Conservation (phyloP, 2,329 filamentous ascomycete species). For the Colletotrichum shisoi region DNA sequence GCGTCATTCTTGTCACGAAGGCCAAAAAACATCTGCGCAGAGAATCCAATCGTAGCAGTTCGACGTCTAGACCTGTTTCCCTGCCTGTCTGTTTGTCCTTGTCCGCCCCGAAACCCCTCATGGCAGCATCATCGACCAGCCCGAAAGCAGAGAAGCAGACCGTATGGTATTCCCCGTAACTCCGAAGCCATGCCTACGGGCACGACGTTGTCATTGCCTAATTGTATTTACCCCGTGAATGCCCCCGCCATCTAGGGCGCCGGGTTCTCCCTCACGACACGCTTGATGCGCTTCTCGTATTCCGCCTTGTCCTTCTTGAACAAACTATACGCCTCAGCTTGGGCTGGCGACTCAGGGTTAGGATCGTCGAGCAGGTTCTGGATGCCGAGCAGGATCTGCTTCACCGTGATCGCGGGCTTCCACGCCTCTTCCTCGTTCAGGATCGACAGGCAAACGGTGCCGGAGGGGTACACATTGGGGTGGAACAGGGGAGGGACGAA, state of each 20-base stretch:
- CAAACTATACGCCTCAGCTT: slow-evolving; percentile 96
- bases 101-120: slow-evolving; percentile 5
- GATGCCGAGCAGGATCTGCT: slow-evolving; percentile 94
- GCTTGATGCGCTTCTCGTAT: slow-evolving; percentile 87
- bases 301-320: slow-evolving; percentile 89
- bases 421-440: slow-evolving; percentile 98
- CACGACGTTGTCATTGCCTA: slow-evolving; percentile 28
- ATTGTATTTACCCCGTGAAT: slow-evolving; percentile 7
- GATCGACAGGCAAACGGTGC: slow-evolving; percentile 95
- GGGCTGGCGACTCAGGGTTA: slow-evolving; percentile 94
- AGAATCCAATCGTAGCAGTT: neutral
- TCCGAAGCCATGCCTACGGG: slow-evolving; percentile 28
- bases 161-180: slow-evolving; percentile 37
- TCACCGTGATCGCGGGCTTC: slow-evolving; percentile 98
- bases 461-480: slow-evolving; percentile 97
- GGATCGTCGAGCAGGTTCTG: slow-evolving; percentile 96
- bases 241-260: slow-evolving; percentile 63
- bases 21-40: neutral
- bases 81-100: slow-evolving; percentile 1
- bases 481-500: slow-evolving; percentile 96
- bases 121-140: slow-evolving; percentile 22
- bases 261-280: slow-evolving; percentile 89
- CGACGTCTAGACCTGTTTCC: neutral
- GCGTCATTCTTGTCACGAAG: neutral
- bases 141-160: slow-evolving; percentile 38